Percentiles rank a stretch among this genome's conserved stretches.
phyloP scores from a whole-genome alignment of 2,329 filamentous ascomycete species.

The Pseudophaeomoniella oleicola region DNA sequence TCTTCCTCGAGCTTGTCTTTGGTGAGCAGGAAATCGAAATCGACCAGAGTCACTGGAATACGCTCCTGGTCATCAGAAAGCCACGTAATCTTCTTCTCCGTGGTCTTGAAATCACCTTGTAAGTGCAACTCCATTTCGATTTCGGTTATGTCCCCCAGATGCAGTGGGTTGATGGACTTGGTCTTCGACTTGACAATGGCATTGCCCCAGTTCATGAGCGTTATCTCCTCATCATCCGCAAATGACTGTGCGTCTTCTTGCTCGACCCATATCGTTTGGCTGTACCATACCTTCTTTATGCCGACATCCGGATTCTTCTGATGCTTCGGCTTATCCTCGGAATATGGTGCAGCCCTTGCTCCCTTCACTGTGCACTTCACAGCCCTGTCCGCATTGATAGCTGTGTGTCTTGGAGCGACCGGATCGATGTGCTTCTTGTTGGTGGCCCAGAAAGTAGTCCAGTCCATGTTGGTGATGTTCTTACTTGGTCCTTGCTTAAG shows the following conservation, averaged over 20 bases:
- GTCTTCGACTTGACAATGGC: slow-evolving; percentile 11
- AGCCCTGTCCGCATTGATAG: slow-evolving; percentile 13
- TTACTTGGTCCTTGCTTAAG: slow-evolving; percentile 34
- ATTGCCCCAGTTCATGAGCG: slow-evolving; percentile 20
- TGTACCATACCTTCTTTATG: slow-evolving; percentile 18
- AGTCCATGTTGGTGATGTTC: slow-evolving; percentile 34
- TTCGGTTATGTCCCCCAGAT: slow-evolving; percentile 40
- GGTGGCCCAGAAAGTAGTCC: slow-evolving; percentile 33
- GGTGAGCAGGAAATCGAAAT: slow-evolving; percentile 89
- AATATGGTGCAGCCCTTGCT: slow-evolving; percentile 35
- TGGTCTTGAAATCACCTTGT: slow-evolving; percentile 74
- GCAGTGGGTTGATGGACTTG: slow-evolving; percentile 6
- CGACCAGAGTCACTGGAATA: slow-evolving; percentile 69
- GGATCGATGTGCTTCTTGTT: slow-evolving; percentile 79
- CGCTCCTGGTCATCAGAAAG: slow-evolving; percentile 59
- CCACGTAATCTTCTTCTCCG: slow-evolving; percentile 86
- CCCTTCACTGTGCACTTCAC: slow-evolving; percentile 38
- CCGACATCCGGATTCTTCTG: slow-evolving; percentile 17
- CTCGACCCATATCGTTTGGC: slow-evolving; percentile 15
- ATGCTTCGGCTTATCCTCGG: slow-evolving; percentile 17
- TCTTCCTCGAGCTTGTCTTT: slow-evolving; percentile 88
- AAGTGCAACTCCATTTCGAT: slow-evolving; percentile 68
- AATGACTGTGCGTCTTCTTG: slow-evolving; percentile 18
- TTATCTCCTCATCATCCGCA: slow-evolving; percentile 17
- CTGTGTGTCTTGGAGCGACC: slow-evolving; percentile 16